phyloP scores from a whole-genome alignment of 805 yeast species.

The Starmerella riodocensis region DNA sequence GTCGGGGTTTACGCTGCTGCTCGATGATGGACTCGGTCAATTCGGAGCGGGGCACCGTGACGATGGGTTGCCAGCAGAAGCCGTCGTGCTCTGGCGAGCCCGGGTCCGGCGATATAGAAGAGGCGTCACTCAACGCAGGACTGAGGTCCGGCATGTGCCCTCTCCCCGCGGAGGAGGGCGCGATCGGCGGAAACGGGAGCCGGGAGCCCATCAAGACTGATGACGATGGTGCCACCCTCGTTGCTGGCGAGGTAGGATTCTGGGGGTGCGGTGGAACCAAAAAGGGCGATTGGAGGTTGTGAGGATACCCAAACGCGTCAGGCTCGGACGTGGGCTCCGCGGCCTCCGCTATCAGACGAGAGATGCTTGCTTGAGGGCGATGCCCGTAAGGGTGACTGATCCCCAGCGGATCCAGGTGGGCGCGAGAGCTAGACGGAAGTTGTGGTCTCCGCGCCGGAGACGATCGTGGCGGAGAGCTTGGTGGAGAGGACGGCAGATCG shows the following conservation, averaged over 20 bases:
- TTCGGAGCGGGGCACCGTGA: conserved; percentile 27
- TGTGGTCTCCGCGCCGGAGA: conserved; percentile 1
- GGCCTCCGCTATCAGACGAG: not conserved
- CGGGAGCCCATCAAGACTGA: not conserved
- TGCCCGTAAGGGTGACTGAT: conserved; percentile 11
- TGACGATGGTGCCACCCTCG: not conserved
- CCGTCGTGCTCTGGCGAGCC: conserved; percentile 11
- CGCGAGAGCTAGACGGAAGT: conserved; percentile 5
- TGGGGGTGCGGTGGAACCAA: conserved; percentile 1
- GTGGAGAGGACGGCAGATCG: conserved; percentile 22
- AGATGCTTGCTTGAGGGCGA: conserved; percentile 8
- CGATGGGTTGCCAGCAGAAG: conserved; percentile 28
- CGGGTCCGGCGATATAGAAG: conserved; percentile 14
- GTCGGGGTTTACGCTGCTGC: conserved; percentile 27
- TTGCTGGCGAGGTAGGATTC: conserved; percentile 2
- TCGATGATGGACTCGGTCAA: conserved; percentile 25
- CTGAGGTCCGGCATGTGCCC: conserved; percentile 10
- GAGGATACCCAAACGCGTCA: not conserved
- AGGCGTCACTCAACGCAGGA: conserved; percentile 17
- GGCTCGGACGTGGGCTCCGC: not conserved
- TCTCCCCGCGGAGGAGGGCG: not conserved
- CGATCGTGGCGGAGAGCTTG: conserved; percentile 18
- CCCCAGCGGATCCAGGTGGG: conserved; percentile 16
- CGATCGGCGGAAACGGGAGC: not conserved
- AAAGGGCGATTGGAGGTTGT: not conserved